Conservation (phyloP, 2,329 filamentous ascomycete genomes). For the Ophiostoma fasciatum region DNA sequence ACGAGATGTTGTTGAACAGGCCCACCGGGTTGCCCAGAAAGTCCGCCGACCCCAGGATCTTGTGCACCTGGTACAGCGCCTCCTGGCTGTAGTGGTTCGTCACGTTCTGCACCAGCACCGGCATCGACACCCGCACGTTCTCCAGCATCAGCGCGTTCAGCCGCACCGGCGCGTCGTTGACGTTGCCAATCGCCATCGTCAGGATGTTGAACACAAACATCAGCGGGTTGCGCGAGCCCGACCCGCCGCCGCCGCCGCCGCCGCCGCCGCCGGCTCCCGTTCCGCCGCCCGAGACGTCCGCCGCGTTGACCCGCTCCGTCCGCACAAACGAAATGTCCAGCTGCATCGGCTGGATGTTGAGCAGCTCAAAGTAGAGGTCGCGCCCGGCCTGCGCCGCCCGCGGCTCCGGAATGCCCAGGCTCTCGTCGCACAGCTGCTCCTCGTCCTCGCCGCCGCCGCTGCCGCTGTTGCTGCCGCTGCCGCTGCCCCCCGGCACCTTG, state of each 20-base stretch:
- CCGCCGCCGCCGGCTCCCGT: too few relatives aligned
- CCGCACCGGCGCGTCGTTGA: constrained; percentile 91
- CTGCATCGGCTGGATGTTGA: constrained; percentile 97
- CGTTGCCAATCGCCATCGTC: constrained; percentile 98
- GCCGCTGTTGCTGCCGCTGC: too few relatives aligned
- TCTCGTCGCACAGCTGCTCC: constrained; percentile 77
- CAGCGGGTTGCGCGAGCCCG: constrained; percentile 72
- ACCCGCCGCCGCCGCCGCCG: too few relatives aligned
- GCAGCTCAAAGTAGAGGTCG: constrained; percentile 93
- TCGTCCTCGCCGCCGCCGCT: constrained; percentile 78
- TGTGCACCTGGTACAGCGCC: constrained; percentile 88
- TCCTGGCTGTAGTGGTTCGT: constrained; percentile 95
- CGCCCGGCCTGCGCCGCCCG: constrained; percentile 70
- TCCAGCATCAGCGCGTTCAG: constrained; percentile 90
- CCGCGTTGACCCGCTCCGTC: constrained; percentile 89
- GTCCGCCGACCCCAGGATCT: constrained; percentile 91
- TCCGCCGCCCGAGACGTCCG: constrained; percentile 87
- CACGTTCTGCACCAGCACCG: constrained; percentile 70
- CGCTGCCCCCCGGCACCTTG: constrained; percentile 83
- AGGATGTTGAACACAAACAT: constrained; percentile 99
- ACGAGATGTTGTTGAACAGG: constrained; percentile 95
- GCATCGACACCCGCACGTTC: constrained; percentile 82
- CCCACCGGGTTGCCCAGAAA: constrained; percentile 96
- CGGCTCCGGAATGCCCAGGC: constrained; percentile 82
- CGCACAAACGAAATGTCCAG: constrained; percentile 93